A percentile compares a stretch with the other conserved stretches of the same genome.
phyloP scores from a whole-genome alignment of 345 rosid genomes.

The Pugionium cornutum region DNA sequence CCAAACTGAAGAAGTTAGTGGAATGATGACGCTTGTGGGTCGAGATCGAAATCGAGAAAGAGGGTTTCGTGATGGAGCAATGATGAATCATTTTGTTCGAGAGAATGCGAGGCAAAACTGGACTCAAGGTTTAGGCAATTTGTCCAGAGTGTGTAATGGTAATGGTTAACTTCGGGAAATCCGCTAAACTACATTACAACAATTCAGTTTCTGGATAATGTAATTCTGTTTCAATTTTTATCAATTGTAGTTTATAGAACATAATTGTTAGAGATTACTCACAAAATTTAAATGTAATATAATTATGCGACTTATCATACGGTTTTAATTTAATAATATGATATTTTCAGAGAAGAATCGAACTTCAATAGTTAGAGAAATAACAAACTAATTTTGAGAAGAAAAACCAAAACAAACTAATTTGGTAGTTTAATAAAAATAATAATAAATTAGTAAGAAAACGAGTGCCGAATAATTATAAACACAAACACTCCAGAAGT shows the following conservation, averaged over 20 bases:
- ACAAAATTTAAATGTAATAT: too few relatives aligned
- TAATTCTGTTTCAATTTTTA: too few relatives aligned
- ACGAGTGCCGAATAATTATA: constrained; percentile 31
- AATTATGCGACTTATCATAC: too few relatives aligned
- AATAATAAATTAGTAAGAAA: constrained; percentile 17
- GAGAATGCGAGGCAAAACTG: not conserved
- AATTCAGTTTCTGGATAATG: too few relatives aligned
- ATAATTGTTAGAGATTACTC: too few relatives aligned
- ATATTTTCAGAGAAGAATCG: too few relatives aligned
- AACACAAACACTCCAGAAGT: constrained; percentile 18
- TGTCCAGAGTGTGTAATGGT: not conserved
- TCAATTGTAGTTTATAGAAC: too few relatives aligned
- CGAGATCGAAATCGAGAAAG: constrained; percentile 49
- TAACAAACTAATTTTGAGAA: not conserved
- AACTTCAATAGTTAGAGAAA: not conserved
- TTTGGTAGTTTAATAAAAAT: not conserved
- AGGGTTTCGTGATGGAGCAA: constrained; percentile 51
- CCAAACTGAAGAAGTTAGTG: not conserved
- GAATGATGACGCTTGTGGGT: constrained; percentile 32
- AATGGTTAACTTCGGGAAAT: too few relatives aligned
- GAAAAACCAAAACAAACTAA: too few relatives aligned
- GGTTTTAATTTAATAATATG: too few relatives aligned
- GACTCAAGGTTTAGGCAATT: constrained; percentile 13
- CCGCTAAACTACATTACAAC: too few relatives aligned
- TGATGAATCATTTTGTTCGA: constrained; percentile 36